Percentiles rank a stretch among this genome's conserved stretches.
Evolutionary conservation across 1,284 basidiomycete genomes (phyloP).

Genomic region (Heterobasidion irregulare): DNA sequence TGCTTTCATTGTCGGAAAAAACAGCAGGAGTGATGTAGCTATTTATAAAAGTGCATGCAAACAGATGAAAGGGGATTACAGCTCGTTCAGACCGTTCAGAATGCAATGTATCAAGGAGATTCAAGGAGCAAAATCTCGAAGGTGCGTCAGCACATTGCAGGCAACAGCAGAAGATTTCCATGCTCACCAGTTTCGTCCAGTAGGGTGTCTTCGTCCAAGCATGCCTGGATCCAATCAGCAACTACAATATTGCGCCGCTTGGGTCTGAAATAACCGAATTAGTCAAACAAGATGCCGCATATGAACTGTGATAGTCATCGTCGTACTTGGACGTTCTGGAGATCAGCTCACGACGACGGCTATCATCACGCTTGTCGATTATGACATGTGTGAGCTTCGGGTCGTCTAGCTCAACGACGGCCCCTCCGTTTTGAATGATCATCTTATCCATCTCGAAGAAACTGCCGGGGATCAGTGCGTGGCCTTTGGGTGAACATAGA

Average conservation of each 20-base stretch:
- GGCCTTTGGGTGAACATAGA: background rate
- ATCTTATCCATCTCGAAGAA: slow-evolving; percentile 42
- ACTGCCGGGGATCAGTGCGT: slow-evolving; percentile 26
- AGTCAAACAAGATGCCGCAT: background rate
- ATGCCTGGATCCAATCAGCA: slow-evolving; percentile 68
- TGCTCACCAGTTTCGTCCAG: slow-evolving; percentile 70
- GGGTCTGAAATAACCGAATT: slow-evolving; percentile 37
- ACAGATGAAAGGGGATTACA: too few species aligned
- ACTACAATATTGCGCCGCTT: slow-evolving; percentile 75
- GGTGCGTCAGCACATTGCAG: too few species aligned
- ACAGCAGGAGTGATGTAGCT: too few species aligned
- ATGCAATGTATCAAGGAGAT: too few species aligned
- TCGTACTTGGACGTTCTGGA: slow-evolving; percentile 63
- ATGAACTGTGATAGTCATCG: background rate
- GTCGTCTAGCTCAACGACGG: slow-evolving; percentile 57
- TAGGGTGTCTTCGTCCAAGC: slow-evolving; percentile 72
- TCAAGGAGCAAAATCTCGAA: too few species aligned
- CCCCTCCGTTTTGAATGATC: slow-evolving; percentile 67
- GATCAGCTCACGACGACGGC: slow-evolving; percentile 62
- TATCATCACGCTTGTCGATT: slow-evolving; percentile 69
- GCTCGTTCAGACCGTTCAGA: too few species aligned
- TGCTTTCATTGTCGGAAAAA: too few species aligned
- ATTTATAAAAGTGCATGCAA: too few species aligned
- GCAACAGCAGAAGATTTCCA: background rate
- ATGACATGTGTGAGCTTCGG: slow-evolving; percentile 80